Base-by-base conservation (phyloP, 225 moss, liverwort and hornwort species). In the Neckera pumila region DNA sequence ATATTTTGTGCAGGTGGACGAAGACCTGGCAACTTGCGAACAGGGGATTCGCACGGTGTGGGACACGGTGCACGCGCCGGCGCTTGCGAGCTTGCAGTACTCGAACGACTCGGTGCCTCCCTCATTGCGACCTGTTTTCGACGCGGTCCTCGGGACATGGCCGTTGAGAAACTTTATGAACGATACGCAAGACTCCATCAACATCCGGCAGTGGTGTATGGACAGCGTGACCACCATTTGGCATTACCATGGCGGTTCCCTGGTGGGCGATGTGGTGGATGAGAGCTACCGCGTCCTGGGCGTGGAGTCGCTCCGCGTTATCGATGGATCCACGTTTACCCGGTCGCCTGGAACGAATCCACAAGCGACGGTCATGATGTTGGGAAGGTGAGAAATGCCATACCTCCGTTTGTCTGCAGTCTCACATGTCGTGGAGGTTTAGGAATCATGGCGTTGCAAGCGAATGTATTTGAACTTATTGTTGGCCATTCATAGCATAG, bases 201-300 rank as follows among this genome's bases (percentile, higher is more conserved):
- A 95, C 49, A 85, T 94, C 76, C 84, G 88, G 53, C 93, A 96
- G 81, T 98, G 96, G 96, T 98, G 98, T 71, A 87, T 91, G 51
- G 90, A 95, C 30, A 97, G 91, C 31, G 93, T 98, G 66, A 84
- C 87, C 28, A 97, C 97, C 16, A 93, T 97, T 19, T 97, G 98
- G 98, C 95, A 98, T 82, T 98, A 95, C 90, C 98, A 98, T 74
- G 98, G 98, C 12, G 98, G 98, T 10, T 93, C 93, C 38, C 76
- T 89, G 8, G 93, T 95, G 17, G 95, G 95, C 7, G 92, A 91
- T 26, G 98, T 97, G 49, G 98, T 98, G 12, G 95, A 96, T 60
- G 76, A 9, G 11, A 76, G 88, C 51, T 97, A 95, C 87, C 95
- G 90, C 17, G 92, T 98, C 33, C 76, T 95, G 34, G 98, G 98